A percentile compares a stretch with the other conserved stretches of the same genome.
phyloP scores from a whole-genome alignment of 495 filamentous ascomycete species.

The Trichoderma gamsii region DNA sequence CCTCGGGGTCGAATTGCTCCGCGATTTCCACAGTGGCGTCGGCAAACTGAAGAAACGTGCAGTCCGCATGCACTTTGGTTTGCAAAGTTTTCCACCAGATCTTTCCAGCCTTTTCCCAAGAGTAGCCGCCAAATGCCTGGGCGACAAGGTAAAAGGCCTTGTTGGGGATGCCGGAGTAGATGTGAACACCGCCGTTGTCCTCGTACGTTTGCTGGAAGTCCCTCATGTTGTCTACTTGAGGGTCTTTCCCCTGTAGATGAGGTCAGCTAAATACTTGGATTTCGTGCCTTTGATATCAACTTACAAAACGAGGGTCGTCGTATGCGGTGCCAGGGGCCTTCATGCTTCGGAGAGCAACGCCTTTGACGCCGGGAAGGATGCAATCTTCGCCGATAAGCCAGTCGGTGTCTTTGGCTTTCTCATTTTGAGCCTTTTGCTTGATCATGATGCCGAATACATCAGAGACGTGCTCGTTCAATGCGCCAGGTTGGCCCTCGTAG shows the following conservation, averaged over 20 bases:
- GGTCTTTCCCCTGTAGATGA: slow-evolving; percentile 36
- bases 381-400: slow-evolving; percentile 49
- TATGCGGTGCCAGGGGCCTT: slow-evolving; percentile 46
- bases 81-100: no score
- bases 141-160: slow-evolving; percentile 44
- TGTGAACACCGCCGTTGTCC: slow-evolving; percentile 47
- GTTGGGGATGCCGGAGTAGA: slow-evolving; percentile 50
- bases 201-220: slow-evolving; percentile 29
- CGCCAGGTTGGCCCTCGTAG: slow-evolving; percentile 41
- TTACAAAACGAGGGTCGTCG: slow-evolving; percentile 39
- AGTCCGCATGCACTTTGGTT: no score
- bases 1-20: no score
- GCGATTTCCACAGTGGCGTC: no score
- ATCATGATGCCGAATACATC: slow-evolving; percentile 51
- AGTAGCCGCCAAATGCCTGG: slow-evolving; percentile 41
- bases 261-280: slow-evolving; percentile 12
- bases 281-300: slow-evolving; percentile 3
- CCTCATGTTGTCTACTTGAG: slow-evolving; percentile 37
- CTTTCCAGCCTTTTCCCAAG: slow-evolving; percentile 42
- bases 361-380: slow-evolving; percentile 38
- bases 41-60: no score
- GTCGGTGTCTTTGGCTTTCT: slow-evolving; percentile 39
- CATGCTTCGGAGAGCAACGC: slow-evolving; percentile 42
- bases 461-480: slow-evolving; percentile 47
- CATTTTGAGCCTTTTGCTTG: slow-evolving; percentile 41